Base-by-base conservation (phyloP, 2,329 filamentous ascomycete genomes). In the Stachybotrys echinatus region DNA sequence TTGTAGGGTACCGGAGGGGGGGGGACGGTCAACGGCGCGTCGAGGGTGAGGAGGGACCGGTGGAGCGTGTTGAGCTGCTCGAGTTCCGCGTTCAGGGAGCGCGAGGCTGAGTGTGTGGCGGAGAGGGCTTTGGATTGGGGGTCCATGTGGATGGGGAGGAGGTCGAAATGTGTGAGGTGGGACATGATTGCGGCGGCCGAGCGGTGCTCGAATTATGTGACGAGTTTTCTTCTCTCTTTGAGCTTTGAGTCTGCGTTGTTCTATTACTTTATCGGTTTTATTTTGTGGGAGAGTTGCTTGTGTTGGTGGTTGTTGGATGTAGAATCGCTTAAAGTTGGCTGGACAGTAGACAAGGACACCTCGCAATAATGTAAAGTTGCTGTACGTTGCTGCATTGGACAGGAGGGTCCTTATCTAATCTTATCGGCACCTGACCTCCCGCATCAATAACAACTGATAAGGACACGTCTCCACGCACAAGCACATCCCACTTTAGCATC, bases 1-100 rank as follows among this genome's bases (percentile, higher is more conserved):
- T 96, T 95, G 54, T 96, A 86, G 52, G 92, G 92, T 40, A 95
- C 80, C 0, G 94, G 94, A 0, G 92, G 88, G 5, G 92, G 91
- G 0, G 92, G 92, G 19, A 90, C 75, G 45, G 72, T 77, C 52
- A 81, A 78, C 6, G 90, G 80, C 10, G 58, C 57, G 12, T 69
- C 67, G 52, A 65, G 49, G 49, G 71, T 70, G 59, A 94, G 75
- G 53, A 97, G 81, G 42, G 80, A 69, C 58, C 84, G 83, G 81
- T 95, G 89, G 47, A 96, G 82, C 47, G 70, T 64, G 77, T 96
- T 96, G 53, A 97, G 83, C 40, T 83, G 74, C 31, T 78, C 72
- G 58, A 96, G 83, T 66, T 90, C 86, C 58, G 77, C 67, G 48
- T 75, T 72, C 31, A 90, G 77, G 12, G 76, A 68, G 52, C 74